Base-by-base conservation (phyloP, 768 basidiomycete species). In the Macrolepiota albuminosa region DNA sequence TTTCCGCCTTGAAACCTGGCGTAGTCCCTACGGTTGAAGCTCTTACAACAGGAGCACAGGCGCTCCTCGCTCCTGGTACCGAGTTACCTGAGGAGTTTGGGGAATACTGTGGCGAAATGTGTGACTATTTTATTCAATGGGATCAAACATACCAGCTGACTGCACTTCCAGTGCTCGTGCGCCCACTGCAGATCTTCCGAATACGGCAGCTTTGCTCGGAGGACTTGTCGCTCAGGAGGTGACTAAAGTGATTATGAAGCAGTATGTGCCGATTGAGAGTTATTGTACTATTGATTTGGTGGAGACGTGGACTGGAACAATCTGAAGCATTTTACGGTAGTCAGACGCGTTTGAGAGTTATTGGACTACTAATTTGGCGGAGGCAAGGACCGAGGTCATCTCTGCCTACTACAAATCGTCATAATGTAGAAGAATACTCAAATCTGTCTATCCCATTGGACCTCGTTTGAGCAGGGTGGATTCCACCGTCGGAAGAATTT, bases 171-270 rank as follows among this genome's bases (percentile, higher is more conserved):
- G 93, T 57, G 86, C 79, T 11, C 89, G 94, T 2, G 80, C 93
- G 8, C 91, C 90, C 2, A 86, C 82, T 0, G 87, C 92, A 3
- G 93, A 96, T 67, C 75, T 98, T 3, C 96, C 96, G 6, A 98
- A 95, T 64, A 95, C 88, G 2, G 93, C 96, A 0, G 95, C 95
- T 2, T 85, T 98, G 68, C 77, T 98, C 0, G 97, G 97, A 1
- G 97, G 97, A 2, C 72, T 98, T 39, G 88, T 98, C 21, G 94
- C 95, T 29, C 97, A 99, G 66, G 97, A 99, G 70, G 86, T 87
- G 6, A 98, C 98, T 80, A 98, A 99, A 81, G 81, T 98, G 75
- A 88, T 96, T 67, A 99, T 96, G 59, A 87, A 85, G 67, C 97
- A 99, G 73, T 99, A 99, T 70, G 82, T 95, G 14, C 95, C 97